Conservation (phyloP, 2,329 filamentous ascomycete species). For the Paraphoma chrysanthemicola region DNA sequence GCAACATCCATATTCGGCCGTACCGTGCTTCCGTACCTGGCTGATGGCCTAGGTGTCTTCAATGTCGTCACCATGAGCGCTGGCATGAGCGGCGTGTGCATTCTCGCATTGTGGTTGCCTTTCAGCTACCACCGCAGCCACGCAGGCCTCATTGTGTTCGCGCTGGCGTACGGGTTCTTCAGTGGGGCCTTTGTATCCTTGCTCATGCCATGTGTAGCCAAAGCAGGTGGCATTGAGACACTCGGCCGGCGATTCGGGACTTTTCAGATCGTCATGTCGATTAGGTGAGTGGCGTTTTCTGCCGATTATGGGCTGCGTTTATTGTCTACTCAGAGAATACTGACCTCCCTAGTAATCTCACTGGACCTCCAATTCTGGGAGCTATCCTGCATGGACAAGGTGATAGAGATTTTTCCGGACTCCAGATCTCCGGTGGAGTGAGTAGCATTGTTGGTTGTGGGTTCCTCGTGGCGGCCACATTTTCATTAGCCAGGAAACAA, state of each 20-base stretch:
- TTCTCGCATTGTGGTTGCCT: conserved; percentile 17
- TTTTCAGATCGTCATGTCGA: conserved; percentile 6
- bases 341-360: not conserved
- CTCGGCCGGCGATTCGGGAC: conserved; percentile 9
- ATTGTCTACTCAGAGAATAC: too few relatives aligned
- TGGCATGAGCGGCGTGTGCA: not conserved
- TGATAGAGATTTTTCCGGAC: not conserved
- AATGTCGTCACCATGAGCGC: conserved; percentile 5
- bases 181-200: conserved; percentile 14
- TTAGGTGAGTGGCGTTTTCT: not conserved
- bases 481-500: not conserved
- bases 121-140: conserved; percentile 12
- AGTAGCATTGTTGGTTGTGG: not conserved
- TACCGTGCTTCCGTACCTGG: conserved; percentile 9
- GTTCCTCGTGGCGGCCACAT: not conserved
- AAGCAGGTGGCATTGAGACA: conserved; percentile 7
- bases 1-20: conserved; percentile 10
- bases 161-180: conserved; percentile 15
- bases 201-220: conserved; percentile 15
- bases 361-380: conserved; percentile 3
- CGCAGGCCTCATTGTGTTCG: conserved; percentile 11
- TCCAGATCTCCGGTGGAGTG: conserved; percentile 1
- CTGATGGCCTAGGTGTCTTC: conserved; percentile 6
- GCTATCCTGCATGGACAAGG: conserved; percentile 1
- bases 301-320: not conserved